Base-by-base conservation (phyloP, 2,329 filamentous ascomycete species). In the Epicoccum sorghinum region DNA sequence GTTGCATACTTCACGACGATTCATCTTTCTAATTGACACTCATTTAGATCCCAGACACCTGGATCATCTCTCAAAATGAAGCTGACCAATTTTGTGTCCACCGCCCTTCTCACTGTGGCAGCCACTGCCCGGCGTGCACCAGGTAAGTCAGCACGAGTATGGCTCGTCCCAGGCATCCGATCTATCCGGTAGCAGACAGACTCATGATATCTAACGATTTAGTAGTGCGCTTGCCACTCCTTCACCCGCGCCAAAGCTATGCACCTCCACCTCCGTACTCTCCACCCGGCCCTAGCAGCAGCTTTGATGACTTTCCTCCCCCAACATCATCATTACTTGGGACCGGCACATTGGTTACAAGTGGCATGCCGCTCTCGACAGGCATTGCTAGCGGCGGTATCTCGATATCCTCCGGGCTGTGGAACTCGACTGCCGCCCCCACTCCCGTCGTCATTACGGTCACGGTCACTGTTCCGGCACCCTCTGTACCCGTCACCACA, bases 241-340 rank as follows among this genome's bases (percentile, higher is more conserved):
- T 62, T 33, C 54, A 55, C n/a, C 60, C 61, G 14, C 60, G 65
- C 12, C 53, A 56, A 25, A 55, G 64, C 39, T 65, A 68, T 39
- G 38, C 53, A 10, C 54, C 60, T 7, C 61, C 65, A 25, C 64
- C 62, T 13, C 43, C 58, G 30, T 52, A 61, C 47, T 63, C 46
- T 42, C 35, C 40, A 7, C 52, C 60, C 4, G 41, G 54, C 13
- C 47, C 55, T 7, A 43, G 49, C 13, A 60, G 50, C 44, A 59
- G 48, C 7, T 55, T 32, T 4, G 43, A 44, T 32, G 32, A 41
- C 5, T n/a, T 52, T 45, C 57, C 13, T 52, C 39, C 14, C 39
- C 7, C 47, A 47, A 32, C 47, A 32, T 29, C 55, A 45, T 25
- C 58, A 43, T 43, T 48, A 10, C 36, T 36, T 8, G 29, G 45